Base-by-base conservation (phyloP, 176 grass and related monocot species). In the Alloteropsis semialata region DNA sequence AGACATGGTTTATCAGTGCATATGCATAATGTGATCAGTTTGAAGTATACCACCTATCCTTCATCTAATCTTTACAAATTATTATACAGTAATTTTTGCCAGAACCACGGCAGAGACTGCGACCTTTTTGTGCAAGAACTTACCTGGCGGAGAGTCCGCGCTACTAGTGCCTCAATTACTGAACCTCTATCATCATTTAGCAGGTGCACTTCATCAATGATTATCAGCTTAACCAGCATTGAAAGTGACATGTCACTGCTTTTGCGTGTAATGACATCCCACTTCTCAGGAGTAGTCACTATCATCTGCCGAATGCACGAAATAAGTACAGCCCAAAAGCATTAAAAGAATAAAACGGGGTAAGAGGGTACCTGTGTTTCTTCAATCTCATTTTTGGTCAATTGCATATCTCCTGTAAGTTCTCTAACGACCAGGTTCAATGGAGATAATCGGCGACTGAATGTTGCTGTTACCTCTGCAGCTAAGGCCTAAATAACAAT, bases 201-300 rank as follows among this genome's bases (percentile, higher is more conserved):
- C 45, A 98, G 89, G 65, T 98, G 95, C 48, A 95, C 92, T 89
- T 98, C 95, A 86, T 98, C 95, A 88, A 98, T 98, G 69, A 98
- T 98, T 81, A 98, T 75, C 42, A 98, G 81, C 77, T 98, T 98
- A 39, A 98, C 95, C 70, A 98, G 80, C 95, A 98, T 98, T 41
- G 95, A 98, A 76, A 98, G 79, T 64, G 95, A 90, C 95, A 98
- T 98, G 72, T 98, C 95, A 75, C 92, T 98, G 90, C 95, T 98
- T 92, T 98, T 98, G 79, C 95, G 92, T 75, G 95, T 98, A 85
- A 98, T 98, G 38, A 98, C 95, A 81, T 98, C 95, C 92, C 92
- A 98, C 54, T 98, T 98, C 78, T 98, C 95, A 81, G 95, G 95
- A 77, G 95, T 98, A 55, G 95, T 98, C 65, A 98, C 95, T 87